Base-by-base conservation (phyloP, 768 basidiomycete genomes). In the Calocybe gangraenosa region DNA sequence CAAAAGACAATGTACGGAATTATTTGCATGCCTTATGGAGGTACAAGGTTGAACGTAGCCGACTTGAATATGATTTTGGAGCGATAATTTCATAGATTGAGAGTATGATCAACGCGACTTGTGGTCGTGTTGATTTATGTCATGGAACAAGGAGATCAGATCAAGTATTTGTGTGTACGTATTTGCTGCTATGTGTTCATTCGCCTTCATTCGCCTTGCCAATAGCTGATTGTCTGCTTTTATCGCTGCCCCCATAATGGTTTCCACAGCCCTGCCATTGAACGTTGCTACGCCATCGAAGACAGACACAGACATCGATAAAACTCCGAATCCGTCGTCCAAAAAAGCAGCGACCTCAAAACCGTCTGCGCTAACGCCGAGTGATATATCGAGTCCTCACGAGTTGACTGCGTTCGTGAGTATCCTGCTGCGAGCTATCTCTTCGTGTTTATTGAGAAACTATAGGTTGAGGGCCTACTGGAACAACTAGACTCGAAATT, bases 361-460 rank as follows among this genome's bases (percentile, higher is more conserved):
- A 54, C 55, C 65, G 33, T 65, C 74, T 3, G 63, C 61, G 40
- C 67, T 66, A 45, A 69, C 60, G 40, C 69, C 66, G 22, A 70
- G 70, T 46, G 88, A 92, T 54, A 91, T 91, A 28, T 91, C 92
- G 2, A 92, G 89, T 57, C 93, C 93, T 1, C 92, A 94, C 61
- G 93, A 96, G 62, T 66, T 96, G 52, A 95, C 93, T 22, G 91
- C 91, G 17, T 96, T 93, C 66, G 93, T 96, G 61, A 65, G 88
- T 76, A 22, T 40, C 38, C 21, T 48, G n/a, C n/a, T 15, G 11
- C 30, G 17, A 25, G 8, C 15, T 37, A 34, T 6, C n/a, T 33
- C 33, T 13, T 13, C 1, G 21, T 38, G 21, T 23, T 3, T 9
- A 21, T 5, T 32, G 18, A 20, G 35, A 32, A 33, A 30, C 14